Conservation (phyloP, 148 eudicot species). For the Rhododendron henanense region DNA sequence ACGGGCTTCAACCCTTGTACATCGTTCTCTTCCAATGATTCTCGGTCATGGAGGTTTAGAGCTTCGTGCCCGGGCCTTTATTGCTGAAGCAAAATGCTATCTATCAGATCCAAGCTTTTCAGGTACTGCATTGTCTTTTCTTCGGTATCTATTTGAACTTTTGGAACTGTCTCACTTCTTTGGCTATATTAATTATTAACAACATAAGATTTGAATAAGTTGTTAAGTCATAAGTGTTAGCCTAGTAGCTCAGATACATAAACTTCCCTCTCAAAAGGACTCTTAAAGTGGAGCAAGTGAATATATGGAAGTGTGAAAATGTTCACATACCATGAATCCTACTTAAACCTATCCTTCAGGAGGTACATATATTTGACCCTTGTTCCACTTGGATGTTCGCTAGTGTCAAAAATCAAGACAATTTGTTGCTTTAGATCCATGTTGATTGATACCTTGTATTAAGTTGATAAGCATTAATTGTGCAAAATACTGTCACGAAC, state of each 20-base stretch:
- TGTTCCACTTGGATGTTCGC: neutral
- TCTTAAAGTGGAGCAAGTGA: neutral
- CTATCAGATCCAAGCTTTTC: constrained; percentile 69
- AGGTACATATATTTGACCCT: neutral
- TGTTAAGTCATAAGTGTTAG: neutral
- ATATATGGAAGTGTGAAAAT: neutral
- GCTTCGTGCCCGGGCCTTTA: constrained; percentile 84
- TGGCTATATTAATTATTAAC: neutral
- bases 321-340: neutral
- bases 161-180: neutral
- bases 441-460: neutral
- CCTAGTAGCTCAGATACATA: neutral
- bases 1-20: constrained; percentile 64
- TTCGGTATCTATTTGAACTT: neutral
- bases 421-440: neutral
- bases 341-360: neutral
- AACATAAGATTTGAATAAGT: neutral
- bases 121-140: constrained; percentile 36
- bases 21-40: constrained; percentile 78
- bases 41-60: constrained; percentile 97
- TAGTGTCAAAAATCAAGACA: neutral
- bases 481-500: neutral
- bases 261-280: neutral
- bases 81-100: constrained; percentile 88
- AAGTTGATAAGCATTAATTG: neutral